Base-by-base conservation (phyloP, 2,329 filamentous ascomycete species). In the Grosmannia serpens region DNA sequence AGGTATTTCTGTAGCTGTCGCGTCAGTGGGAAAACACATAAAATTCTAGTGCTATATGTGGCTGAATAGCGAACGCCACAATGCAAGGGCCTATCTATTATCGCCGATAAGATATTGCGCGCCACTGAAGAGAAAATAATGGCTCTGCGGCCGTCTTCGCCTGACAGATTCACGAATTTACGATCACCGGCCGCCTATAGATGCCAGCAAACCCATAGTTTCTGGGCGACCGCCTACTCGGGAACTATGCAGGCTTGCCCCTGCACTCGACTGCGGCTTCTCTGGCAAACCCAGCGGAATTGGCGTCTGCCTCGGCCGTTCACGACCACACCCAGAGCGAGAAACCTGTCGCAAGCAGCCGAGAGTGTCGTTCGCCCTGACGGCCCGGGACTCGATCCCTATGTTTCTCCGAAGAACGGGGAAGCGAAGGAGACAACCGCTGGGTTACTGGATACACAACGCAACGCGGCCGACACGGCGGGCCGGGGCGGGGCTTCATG, bases 171-270 rank as follows among this genome's bases (percentile, higher is more conserved):
- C 38, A 44, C 20, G 41, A 20, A n/a, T 38, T 17, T 20, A 9
- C 9, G 20, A 44, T 4, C 20, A 17, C 41, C 20, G 41, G 41
- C 20, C 8, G 41, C 41, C 41, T n/a, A 5, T 2, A 44, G 41
- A 44, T 44, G 41, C 41, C 41, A 4, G 24, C 20, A 29, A 24
- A 6, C 11, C 20, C 27, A 13, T 24, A 2, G n/a, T 31, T 4
- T 46, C 24, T n/a, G 38, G 38, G 22, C 31, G 20, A 10, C 17
- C 35, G 24, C 24, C 20, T 35, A 38, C 2, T 35, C 26, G 15
- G 22, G 20, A 35, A 41, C 17, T 2, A 63, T 63, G 62, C 62
- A 61, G 57, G 20, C 44, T 17, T 62, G 60, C 26, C 59, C 58
- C 3, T 62, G 59, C 15, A 15, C 54, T 3, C 59, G 61, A 8